These are phyloP conservation scores for Phyllosticta citriasiana DNA, from an alignment of 2,329 filamentous ascomycete genomes.

Conservation along the genomic window DNA sequence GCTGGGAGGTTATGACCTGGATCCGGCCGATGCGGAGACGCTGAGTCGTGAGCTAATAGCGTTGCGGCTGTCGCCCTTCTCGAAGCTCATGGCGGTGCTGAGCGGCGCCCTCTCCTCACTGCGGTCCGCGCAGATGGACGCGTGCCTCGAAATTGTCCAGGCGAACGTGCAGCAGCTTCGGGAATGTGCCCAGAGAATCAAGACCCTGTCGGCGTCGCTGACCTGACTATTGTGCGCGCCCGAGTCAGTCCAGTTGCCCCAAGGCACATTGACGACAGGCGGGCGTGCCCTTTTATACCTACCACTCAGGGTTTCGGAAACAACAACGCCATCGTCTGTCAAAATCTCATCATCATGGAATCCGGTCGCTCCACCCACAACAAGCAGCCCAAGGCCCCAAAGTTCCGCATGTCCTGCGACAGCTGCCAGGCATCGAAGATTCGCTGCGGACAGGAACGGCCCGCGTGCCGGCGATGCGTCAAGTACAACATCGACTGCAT, in stretches of 20 bases:
- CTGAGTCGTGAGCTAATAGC: neutral
- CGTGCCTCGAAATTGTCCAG: neutral
- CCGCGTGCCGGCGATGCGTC: neutral
- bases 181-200: neutral
- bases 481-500: neutral
- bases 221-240: neutral
- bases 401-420: neutral
- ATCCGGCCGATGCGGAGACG: neutral
- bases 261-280: neutral
- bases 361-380: neutral
- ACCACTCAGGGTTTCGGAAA: neutral
- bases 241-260: neutral
- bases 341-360: neutral
- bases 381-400: neutral
- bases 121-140: neutral
- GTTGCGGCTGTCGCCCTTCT: neutral
- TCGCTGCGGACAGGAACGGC: neutral
- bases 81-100: neutral
- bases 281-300: neutral
- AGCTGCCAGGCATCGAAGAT: constrained; percentile 1
- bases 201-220: neutral
- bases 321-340: neutral
- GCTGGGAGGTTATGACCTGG: neutral
- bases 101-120: neutral
- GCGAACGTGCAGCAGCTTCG: neutral